These are phyloP conservation scores for Cystobasidium tubakii DNA, from an alignment of 768 basidiomycete species.

Conservation along the genomic window DNA sequence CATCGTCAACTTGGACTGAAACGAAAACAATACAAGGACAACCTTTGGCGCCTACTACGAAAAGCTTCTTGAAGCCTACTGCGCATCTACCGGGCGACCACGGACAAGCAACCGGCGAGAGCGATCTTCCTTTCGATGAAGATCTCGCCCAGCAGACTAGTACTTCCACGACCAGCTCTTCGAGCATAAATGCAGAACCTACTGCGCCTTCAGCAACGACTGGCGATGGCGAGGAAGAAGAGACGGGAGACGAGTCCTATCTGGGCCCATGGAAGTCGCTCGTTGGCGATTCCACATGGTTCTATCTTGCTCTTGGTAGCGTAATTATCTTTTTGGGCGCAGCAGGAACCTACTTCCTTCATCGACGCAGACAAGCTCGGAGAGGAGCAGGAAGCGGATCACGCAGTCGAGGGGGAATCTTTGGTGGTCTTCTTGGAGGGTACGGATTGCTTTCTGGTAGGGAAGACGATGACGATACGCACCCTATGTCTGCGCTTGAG, in stretches of 20 bases:
- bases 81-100: slow-evolving; percentile 81
- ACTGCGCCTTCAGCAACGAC: slow-evolving; percentile 43
- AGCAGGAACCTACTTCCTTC: slow-evolving; percentile 71
- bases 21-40: neutral
- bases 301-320: slow-evolving; percentile 75
- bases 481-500: slow-evolving; percentile 70
- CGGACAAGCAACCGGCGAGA: slow-evolving; percentile 68
- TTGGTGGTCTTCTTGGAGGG: slow-evolving; percentile 40
- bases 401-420: slow-evolving; percentile 33
- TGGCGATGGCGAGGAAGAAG: slow-evolving; percentile 62
- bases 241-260: slow-evolving; percentile 52
- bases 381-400: slow-evolving; percentile 55
- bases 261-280: slow-evolving; percentile 71
- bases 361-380: slow-evolving; percentile 54
- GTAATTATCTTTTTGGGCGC: slow-evolving; percentile 69
- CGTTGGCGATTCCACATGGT: slow-evolving; percentile 73
- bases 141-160: slow-evolving; percentile 46
- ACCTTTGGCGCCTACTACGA: slow-evolving; percentile 51
- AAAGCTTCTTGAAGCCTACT: slow-evolving; percentile 75
- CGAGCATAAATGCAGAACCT: neutral
- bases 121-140: slow-evolving; percentile 57
- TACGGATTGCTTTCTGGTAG: slow-evolving; percentile 50
- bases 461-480: slow-evolving; percentile 62
- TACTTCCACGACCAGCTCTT: slow-evolving; percentile 41
- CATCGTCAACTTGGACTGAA: neutral